phyloP scores from a whole-genome alignment of 176 grass and related monocot genomes.

The Cenchrus americanus region DNA sequence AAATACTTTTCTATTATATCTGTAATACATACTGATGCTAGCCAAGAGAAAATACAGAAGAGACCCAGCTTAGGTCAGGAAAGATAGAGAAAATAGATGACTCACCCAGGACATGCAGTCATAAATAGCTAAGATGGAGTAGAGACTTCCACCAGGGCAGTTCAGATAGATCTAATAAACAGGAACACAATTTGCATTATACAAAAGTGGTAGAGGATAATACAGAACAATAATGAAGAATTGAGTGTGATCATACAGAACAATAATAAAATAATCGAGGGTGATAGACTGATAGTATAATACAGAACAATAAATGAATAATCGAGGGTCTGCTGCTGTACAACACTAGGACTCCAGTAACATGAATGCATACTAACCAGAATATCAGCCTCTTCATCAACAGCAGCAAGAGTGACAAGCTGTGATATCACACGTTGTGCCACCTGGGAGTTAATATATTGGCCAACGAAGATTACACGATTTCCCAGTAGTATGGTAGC shows the following conservation, averaged over 20 bases:
- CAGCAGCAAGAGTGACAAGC: slow-evolving; percentile 79
- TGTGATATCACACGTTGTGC: slow-evolving; percentile 96
- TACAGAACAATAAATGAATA: slow-evolving; percentile 5
- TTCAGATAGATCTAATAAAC: slow-evolving; percentile 84
- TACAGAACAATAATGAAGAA: slow-evolving; percentile 14
- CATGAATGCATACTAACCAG: slow-evolving; percentile 60
- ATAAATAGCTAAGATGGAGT: slow-evolving; percentile 80
- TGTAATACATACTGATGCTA: too few relatives aligned
- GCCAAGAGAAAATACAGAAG: not conserved
- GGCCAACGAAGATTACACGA: slow-evolving; percentile 89
- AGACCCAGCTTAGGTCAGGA: not conserved
- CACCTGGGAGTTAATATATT: slow-evolving; percentile 88
- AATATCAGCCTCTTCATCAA: slow-evolving; percentile 91
- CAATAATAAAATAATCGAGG: not conserved
- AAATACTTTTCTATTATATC: too few relatives aligned
- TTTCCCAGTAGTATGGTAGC: slow-evolving; percentile 76
- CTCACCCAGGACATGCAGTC: slow-evolving; percentile 99
- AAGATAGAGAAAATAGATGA: slow-evolving; percentile 17
- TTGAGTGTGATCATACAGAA: not conserved
- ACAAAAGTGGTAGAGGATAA: slow-evolving; percentile 14
- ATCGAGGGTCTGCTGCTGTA: not conserved
- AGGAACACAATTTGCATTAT: slow-evolving; percentile 34
- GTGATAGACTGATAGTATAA: not conserved
- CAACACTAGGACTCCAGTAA: not conserved
- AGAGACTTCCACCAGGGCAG: slow-evolving; percentile 87